phyloP scores from a whole-genome alignment of 805 yeast genomes.

The Nakazawaea wyomingensis region DNA sequence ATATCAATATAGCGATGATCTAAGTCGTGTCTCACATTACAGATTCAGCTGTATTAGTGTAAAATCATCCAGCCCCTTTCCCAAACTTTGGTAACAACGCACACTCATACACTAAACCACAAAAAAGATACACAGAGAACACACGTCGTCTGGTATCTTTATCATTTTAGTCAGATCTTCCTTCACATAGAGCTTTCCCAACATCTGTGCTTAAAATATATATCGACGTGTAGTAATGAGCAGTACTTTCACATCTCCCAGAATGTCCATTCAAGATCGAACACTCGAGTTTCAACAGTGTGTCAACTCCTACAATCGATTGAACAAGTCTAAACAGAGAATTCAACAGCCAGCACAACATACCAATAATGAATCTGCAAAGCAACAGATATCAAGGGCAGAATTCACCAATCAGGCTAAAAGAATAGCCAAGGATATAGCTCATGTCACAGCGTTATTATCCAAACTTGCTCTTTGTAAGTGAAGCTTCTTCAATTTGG shows the following conservation, averaged over 20 bases:
- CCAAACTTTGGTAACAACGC: too few relatives aligned
- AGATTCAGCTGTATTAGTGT: too few relatives aligned
- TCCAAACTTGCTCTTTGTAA: slow-evolving; percentile 63
- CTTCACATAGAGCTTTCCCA: too few relatives aligned
- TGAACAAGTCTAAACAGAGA: slow-evolving; percentile 36
- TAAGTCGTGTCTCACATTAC: too few relatives aligned
- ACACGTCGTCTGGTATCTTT: too few relatives aligned
- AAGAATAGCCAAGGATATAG: slow-evolving; percentile 80
- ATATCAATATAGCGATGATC: too few relatives aligned
- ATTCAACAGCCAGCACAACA: slow-evolving; percentile 18
- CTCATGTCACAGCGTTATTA: slow-evolving; percentile 75
- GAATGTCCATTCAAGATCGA: slow-evolving; percentile 61
- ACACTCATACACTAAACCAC: too few relatives aligned
- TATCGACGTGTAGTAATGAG: background rate
- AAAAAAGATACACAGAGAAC: too few relatives aligned
- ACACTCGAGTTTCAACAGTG: slow-evolving; percentile 92
- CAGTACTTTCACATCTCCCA: background rate
- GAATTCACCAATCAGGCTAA: slow-evolving; percentile 73
- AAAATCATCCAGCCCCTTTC: too few relatives aligned
- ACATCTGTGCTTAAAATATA: too few relatives aligned
- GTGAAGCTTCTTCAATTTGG: too few relatives aligned
- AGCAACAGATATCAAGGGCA: slow-evolving; percentile 40
- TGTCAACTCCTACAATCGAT: slow-evolving; percentile 68
- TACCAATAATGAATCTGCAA: background rate
- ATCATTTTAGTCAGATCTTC: too few relatives aligned